Evolutionary conservation across 768 basidiomycete species (phyloP), one percentile per base, ranked within the genome.

Genomic region (Naganishia antarctica): DNA sequence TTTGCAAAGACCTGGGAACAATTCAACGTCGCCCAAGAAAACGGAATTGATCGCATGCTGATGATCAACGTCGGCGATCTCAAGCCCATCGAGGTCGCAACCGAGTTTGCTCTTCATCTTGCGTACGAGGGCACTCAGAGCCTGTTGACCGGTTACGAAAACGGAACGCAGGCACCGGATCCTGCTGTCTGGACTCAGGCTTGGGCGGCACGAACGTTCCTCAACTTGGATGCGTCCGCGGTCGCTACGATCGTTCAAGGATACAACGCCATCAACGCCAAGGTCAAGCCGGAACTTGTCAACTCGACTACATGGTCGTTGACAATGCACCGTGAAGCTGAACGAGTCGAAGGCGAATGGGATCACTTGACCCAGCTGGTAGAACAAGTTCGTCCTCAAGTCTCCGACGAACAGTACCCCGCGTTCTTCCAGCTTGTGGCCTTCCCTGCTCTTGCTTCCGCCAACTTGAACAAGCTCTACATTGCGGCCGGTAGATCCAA

Each of bases 51-150:
- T 13, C 80, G 80, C 16, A 77, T 89, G 48, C 87, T 86, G 86
- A 82, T 89, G 46, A 74, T 89, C 61, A 89, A 88, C 72, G 86
- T 89, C 61, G 87, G 87, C 16, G 86, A 88, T 69, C 76, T 89
- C 58, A 88, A 88, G 73, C 86, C 86, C 2, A 85, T 85, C 66
- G 87, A 89, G 69, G 83, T 86, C 58, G 83, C 85, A 58, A 85
- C 80, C 31, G 86, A 87, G 68, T 87, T 85, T 74, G 88, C 86
- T 81, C 76, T 88, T 68, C 80, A 77, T 16, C 82, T 82, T 46
- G 86, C 82, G 3, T 88, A 83, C 81, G 82, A 89, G 68, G 74
- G 83, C 0, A 79, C 84, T 0, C 73, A 80, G 15, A 88, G 84
- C 83, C 81, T 87, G 82, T 40, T 88, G 86, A 86, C 86, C 86